Base-by-base conservation (phyloP, 1,284 basidiomycete species). In the Malassezia arunalokei region DNA sequence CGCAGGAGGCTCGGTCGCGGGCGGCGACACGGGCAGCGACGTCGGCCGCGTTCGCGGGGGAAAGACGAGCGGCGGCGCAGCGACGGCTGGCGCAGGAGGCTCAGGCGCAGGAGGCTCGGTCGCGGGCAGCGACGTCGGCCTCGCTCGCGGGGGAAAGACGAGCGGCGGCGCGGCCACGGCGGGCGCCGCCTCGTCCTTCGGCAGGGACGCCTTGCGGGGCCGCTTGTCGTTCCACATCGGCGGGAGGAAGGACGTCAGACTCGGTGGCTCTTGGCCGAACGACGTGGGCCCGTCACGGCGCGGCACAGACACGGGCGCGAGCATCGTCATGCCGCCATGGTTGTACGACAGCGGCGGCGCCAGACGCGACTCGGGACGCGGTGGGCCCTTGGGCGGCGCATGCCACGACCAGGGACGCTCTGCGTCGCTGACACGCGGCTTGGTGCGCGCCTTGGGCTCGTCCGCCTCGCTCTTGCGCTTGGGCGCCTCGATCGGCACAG, bases 181-280 rank as follows among this genome's bases (percentile, higher is more conserved):
- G 6, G 17, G 30, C 15, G 39, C 38, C 14, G 46, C 14, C 40
- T 51, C 49, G 5, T 40, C n/a, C 38, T 43, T 43, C 20, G 40
- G 20, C 8, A 44, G 17, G 2, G 51, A 47, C 30, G 51, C 8
- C 40, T 53, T 53, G 40, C 51, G 51, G n/a, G 51, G 33, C 12
- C 52, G 52, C 32, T 31, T 30, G 15, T 49, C 53, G 8, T 17
- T 39, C 15, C 48, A 42, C 9, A 43, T 41, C 38, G 38, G 38
- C 8, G 53, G 53, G 11, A 55, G 40, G 35, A 43, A 48, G n/a
- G 53, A 41, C 15, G 53, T 55, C 27, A 55, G 43, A 35, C 53
- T 55, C 11, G 40, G 32, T 20, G 53, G 43, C 43, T 43, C 40
- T 43, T 55, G 53, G 6, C 53, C 53, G 39, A 55, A 55, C 30